These are phyloP conservation scores for Penicillium desertorum DNA, from an alignment of 495 filamentous ascomycete genomes.

Conservation along the genomic window DNA sequence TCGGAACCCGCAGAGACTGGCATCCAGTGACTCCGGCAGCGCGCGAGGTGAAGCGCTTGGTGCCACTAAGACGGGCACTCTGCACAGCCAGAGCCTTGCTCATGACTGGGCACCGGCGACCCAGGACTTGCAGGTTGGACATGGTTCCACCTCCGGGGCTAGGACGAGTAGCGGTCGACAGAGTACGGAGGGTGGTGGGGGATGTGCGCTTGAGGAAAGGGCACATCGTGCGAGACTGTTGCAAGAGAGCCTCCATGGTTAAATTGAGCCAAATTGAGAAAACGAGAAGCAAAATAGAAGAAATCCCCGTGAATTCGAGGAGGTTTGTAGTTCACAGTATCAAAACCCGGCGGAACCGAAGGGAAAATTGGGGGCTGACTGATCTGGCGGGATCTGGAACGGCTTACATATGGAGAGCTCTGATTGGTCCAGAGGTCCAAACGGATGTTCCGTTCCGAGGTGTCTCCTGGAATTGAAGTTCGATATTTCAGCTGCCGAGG, in stretches of 20 bases:
- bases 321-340: not conserved
- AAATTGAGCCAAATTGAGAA: conserved; percentile 13
- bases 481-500: too few relatives aligned
- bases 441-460: conserved; percentile 8
- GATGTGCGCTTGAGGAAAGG: conserved; percentile 95
- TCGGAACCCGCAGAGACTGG: conserved; percentile 32
- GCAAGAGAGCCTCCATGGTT: conserved; percentile 86
- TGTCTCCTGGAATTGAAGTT: too few relatives aligned
- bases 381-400: not conserved
- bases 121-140: conserved; percentile 93
- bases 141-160: conserved; percentile 86
- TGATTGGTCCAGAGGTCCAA: conserved; percentile 9
- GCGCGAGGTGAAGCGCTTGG: conserved; percentile 48
- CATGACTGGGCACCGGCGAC: conserved; percentile 96
- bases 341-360: not conserved
- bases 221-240: conserved; percentile 92
- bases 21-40: conserved; percentile 38
- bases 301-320: not conserved
- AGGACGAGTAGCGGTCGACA: conserved; percentile 75
- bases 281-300: not conserved
- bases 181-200: conserved; percentile 80
- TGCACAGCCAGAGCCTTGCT: conserved; percentile 93
- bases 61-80: conserved; percentile 57
- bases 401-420: conserved; percentile 6
- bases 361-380: conserved; percentile 18